Evolutionary conservation across 345 rosid species (phyloP).

Genomic region (Sapria himalayana): DNA sequence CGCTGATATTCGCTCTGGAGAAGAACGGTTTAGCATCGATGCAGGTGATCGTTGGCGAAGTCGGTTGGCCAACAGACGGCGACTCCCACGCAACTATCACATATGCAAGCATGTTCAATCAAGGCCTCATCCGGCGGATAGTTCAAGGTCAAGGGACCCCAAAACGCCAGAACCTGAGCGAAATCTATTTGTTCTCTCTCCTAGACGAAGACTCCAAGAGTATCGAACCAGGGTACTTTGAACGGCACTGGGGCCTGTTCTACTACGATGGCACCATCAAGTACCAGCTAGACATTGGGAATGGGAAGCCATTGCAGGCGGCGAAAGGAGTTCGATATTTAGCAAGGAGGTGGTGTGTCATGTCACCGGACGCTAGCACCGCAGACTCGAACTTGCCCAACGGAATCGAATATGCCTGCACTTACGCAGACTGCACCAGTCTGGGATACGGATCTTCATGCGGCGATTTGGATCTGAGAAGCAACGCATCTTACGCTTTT

Average conservation of each 20-base stretch:
- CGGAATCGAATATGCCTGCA: slow-evolving; percentile 31
- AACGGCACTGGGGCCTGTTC: slow-evolving; percentile 72
- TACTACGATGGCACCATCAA: slow-evolving; percentile 50
- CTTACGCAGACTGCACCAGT: slow-evolving; percentile 47
- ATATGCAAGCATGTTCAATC: slow-evolving; percentile 59
- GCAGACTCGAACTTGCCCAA: slow-evolving; percentile 14
- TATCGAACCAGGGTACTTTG: slow-evolving; percentile 50
- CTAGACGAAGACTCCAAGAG: slow-evolving; percentile 78
- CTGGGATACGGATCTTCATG: slow-evolving; percentile 42
- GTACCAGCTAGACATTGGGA: slow-evolving; percentile 22
- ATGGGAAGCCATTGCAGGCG: slow-evolving; percentile 20
- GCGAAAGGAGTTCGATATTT: slow-evolving; percentile 50
- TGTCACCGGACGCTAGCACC: slow-evolving; percentile 24
- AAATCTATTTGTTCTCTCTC: slow-evolving; percentile 50
- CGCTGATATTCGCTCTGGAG: slow-evolving; percentile 46
- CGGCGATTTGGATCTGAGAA: slow-evolving; percentile 16
- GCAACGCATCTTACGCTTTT: slow-evolving; percentile 62
- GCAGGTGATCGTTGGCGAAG: slow-evolving; percentile 69
- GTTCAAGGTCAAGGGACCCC: slow-evolving; percentile 46
- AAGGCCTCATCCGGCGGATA: slow-evolving; percentile 48
- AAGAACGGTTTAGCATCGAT: slow-evolving; percentile 56
- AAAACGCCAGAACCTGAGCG: slow-evolving; percentile 32
- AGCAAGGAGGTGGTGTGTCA: slow-evolving; percentile 51
- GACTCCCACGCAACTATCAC: slow-evolving; percentile 29
- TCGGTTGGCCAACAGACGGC: slow-evolving; percentile 90